phyloP scores from a whole-genome alignment of 2,329 filamentous ascomycete species.

The Nigrospora sphaerica region DNA sequence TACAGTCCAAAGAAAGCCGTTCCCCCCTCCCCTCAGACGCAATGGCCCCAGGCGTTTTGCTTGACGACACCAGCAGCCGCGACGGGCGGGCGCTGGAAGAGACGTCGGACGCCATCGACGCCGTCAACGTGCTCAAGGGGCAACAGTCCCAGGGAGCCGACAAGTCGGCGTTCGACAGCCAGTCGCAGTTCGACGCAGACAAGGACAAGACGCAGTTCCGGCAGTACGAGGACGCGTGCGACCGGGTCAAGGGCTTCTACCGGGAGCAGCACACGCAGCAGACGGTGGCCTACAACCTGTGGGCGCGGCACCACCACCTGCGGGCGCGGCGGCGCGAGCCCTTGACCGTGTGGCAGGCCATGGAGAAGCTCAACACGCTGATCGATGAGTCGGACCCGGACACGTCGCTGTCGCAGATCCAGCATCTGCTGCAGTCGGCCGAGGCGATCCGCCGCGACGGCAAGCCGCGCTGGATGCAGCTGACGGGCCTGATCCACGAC shows the following conservation, averaged over 20 bases:
- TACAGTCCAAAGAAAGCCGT: too few relatives aligned
- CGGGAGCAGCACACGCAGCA: slow-evolving; percentile 64
- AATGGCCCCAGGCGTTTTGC: slow-evolving; percentile 22
- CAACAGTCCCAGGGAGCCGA: slow-evolving; percentile 11
- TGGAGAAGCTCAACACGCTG: slow-evolving; percentile 85
- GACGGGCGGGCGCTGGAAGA: slow-evolving; percentile 32
- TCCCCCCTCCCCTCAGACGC: not conserved
- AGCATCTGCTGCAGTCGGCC: slow-evolving; percentile 81
- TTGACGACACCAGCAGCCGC: slow-evolving; percentile 19
- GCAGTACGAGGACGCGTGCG: slow-evolving; percentile 76
- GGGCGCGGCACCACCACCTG: slow-evolving; percentile 69
- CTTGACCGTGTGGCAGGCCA: slow-evolving; percentile 86
- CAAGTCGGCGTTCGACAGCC: slow-evolving; percentile 23
- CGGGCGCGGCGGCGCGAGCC: slow-evolving; percentile 54
- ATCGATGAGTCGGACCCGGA: slow-evolving; percentile 90
- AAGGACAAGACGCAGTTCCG: slow-evolving; percentile 79
- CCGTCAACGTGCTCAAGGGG: slow-evolving; percentile 46
- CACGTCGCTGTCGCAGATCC: slow-evolving; percentile 79
- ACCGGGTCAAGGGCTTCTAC: slow-evolving; percentile 84
- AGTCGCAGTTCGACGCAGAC: slow-evolving; percentile 61
- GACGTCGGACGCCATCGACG: slow-evolving; percentile 40
- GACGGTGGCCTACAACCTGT: slow-evolving; percentile 78
- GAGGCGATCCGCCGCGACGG: slow-evolving; percentile 84
- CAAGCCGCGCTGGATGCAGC: slow-evolving; percentile 76
- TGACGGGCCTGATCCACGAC: slow-evolving; percentile 72